Evolutionary conservation across 495 filamentous ascomycete species (phyloP).

Genomic region (Talaromyces liani): DNA sequence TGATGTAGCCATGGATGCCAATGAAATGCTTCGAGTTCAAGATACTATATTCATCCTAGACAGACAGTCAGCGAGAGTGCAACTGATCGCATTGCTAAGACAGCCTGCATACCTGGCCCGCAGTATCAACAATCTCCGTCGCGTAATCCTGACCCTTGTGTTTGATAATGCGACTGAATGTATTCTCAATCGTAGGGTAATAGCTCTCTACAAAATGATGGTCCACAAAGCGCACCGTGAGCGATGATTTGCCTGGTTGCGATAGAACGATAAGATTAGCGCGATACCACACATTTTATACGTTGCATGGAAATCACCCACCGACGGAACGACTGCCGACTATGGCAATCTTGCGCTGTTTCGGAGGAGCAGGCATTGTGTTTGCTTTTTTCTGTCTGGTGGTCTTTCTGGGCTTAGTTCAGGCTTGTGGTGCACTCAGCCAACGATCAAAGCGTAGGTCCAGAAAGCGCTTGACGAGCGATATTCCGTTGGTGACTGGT

Average conservation of each 20-base stretch:
- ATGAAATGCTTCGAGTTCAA: constrained; percentile 98
- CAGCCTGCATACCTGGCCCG: constrained; percentile 68
- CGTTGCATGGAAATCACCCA: constrained; percentile 33
- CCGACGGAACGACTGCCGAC: constrained; percentile 96
- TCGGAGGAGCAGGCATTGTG: constrained; percentile 74
- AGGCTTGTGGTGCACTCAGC: not conserved
- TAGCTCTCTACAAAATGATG: constrained; percentile 98
- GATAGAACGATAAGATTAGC: constrained; percentile 1
- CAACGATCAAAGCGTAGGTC: not conserved
- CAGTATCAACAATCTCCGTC: constrained; percentile 97
- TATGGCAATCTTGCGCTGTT: constrained; percentile 97
- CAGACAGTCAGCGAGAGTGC: not conserved
- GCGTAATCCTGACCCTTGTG: constrained; percentile 88
- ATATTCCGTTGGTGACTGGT: not conserved
- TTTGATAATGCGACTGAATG: constrained; percentile 90
- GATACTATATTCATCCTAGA: constrained; percentile 94
- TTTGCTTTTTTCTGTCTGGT: not conserved
- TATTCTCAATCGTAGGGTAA: constrained; percentile 99
- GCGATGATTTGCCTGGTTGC: constrained; percentile 84
- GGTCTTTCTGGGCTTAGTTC: not conserved
- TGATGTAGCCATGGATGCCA: constrained; percentile 98
- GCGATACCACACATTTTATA: not conserved
- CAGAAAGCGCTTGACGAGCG: not conserved
- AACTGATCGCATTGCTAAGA: not conserved
- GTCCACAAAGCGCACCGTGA: constrained; percentile 96